These are phyloP conservation scores for Penicillium vulpinum DNA, from an alignment of 2,329 filamentous ascomycete genomes.

Conservation along the genomic window DNA sequence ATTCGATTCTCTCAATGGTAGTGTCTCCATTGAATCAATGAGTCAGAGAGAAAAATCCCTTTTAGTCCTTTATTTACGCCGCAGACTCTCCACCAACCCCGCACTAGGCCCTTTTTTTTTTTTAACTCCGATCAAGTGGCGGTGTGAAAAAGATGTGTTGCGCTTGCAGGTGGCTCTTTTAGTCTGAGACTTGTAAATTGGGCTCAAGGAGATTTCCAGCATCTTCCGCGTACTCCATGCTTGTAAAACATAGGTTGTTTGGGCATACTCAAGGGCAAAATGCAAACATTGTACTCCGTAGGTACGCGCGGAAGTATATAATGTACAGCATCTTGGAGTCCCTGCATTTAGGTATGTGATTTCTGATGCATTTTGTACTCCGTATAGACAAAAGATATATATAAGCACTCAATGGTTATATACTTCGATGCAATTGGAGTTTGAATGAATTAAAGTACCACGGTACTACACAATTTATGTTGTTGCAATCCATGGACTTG, in stretches of 20 bases:
- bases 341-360: not conserved
- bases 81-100: conserved; percentile 12
- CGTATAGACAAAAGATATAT: not conserved
- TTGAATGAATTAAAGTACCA: not conserved
- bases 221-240: not conserved
- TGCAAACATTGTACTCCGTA: not conserved
- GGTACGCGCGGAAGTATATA: not conserved
- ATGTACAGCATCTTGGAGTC: not conserved
- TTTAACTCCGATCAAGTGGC: conserved; percentile 19
- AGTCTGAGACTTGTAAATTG: not conserved
- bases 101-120: conserved; percentile 12
- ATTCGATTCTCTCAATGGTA: not conserved
- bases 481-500: not conserved
- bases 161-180: conserved; percentile 16
- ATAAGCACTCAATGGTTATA: not conserved
- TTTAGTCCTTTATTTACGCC: not conserved
- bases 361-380: not conserved
- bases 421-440: not conserved
- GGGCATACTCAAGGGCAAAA: not conserved
- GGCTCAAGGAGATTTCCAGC: not conserved
- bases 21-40: not conserved
- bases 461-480: not conserved
- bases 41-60: conserved; percentile 12
- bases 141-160: conserved; percentile 24
- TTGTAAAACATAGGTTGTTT: not conserved